Percentiles rank a stretch among this genome's conserved stretches.
Conservation (phyloP, 139 green algal species). For the Coccomyxa sp. region DNA sequence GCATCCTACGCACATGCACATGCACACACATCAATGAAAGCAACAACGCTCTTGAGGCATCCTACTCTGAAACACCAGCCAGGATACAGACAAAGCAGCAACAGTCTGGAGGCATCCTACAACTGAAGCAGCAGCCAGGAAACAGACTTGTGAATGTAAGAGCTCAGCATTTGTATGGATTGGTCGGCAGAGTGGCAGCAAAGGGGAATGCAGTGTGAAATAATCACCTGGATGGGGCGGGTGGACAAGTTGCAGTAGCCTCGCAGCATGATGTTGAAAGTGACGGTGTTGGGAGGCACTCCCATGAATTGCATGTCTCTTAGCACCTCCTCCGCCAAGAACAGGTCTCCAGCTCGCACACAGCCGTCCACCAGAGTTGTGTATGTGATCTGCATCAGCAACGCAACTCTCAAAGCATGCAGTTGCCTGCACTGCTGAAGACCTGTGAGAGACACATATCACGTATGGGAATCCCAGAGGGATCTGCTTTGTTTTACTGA, state of each 20-base stretch:
- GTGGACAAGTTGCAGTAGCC: conserved; percentile 6
- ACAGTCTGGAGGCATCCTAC: conserved; percentile 7
- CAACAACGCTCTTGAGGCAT: not conserved
- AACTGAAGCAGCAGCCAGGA: not conserved
- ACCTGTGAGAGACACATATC: no score
- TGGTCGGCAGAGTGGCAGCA: no score
- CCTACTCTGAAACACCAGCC: not conserved
- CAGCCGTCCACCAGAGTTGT: conserved; percentile 35
- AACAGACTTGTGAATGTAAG: no score
- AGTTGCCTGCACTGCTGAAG: not conserved
- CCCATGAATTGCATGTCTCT: conserved; percentile 30
- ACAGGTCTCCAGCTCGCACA: conserved; percentile 27
- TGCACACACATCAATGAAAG: not conserved
- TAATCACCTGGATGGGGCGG: no score
- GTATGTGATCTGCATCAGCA: conserved; percentile 34
- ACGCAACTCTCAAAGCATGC: not conserved
- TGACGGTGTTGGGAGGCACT: conserved; percentile 12
- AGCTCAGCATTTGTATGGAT: no score
- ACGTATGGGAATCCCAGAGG: no score
- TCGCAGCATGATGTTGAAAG: conserved; percentile 33
- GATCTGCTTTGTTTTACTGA: no score
- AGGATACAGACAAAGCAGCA: no score
- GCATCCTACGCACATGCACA: not conserved
- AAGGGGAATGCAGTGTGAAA: no score
- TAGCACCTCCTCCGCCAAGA: conserved; percentile 18